These are phyloP conservation scores for Leccinum rimulosum DNA, from an alignment of 768 basidiomycete species.

Conservation along the genomic window DNA sequence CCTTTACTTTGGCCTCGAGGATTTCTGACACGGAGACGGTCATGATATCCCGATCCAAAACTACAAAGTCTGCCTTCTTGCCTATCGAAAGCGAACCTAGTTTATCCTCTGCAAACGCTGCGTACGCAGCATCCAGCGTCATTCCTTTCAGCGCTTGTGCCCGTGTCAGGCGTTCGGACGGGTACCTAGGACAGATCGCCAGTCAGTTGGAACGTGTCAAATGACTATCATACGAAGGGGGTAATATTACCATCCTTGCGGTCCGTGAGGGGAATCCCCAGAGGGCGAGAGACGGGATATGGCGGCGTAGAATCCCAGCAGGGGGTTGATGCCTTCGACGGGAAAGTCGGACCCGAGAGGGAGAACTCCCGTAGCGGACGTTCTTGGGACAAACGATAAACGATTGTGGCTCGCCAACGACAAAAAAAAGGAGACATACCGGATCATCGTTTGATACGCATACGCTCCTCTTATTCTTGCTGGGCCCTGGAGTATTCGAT, in stretches of 20 bases:
- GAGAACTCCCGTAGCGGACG: conserved; percentile 52
- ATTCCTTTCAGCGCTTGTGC: conserved; percentile 85
- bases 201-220: background rate
- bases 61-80: conserved; percentile 85
- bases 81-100: conserved; percentile 73
- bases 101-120: conserved; percentile 69
- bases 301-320: conserved; percentile 89
- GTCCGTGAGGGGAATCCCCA: conserved; percentile 81
- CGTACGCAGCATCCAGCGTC: conserved; percentile 88
- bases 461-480: conserved; percentile 86
- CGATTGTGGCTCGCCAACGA: background rate
- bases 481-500: conserved; percentile 52
- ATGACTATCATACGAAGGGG: background rate
- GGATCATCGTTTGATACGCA: conserved; percentile 77
- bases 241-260: conserved; percentile 72
- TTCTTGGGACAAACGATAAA: conserved; percentile 31
- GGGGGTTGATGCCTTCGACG: conserved; percentile 85
- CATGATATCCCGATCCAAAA: conserved; percentile 83
- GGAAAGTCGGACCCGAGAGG: conserved; percentile 95
- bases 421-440: conserved; percentile 40
- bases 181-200: conserved; percentile 54
- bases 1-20: conserved; percentile 58
- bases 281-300: conserved; percentile 65
- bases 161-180: conserved; percentile 72
- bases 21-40: conserved; percentile 58